phyloP scores from a whole-genome alignment of 768 basidiomycete species.

The Suillus plorans region DNA sequence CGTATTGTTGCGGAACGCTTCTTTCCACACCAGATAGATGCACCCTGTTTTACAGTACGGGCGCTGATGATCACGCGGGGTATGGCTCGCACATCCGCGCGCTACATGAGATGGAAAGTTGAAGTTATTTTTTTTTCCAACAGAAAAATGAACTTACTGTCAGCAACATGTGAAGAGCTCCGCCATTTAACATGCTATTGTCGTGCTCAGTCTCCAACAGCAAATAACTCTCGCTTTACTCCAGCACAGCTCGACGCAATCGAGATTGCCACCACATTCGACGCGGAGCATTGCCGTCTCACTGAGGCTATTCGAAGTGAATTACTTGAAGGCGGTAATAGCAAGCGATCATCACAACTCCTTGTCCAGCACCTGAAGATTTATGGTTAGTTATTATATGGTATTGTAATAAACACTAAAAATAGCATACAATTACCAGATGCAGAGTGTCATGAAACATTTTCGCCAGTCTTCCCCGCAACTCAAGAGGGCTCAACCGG shows the following conservation, averaged over 20 bases:
- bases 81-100: neutral
- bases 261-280: slow-evolving; percentile 36
- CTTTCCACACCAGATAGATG: neutral
- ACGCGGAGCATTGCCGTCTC: slow-evolving; percentile 27
- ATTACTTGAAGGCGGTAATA: slow-evolving; percentile 23
- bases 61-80: neutral
- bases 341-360: slow-evolving; percentile 39
- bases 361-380: slow-evolving; percentile 32
- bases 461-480: neutral
- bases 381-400: slow-evolving; percentile 33
- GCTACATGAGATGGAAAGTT: neutral
- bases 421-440: neutral
- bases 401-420: neutral
- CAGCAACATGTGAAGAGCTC: slow-evolving; percentile 1
- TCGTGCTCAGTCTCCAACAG: neutral
- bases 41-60: neutral
- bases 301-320: slow-evolving; percentile 24
- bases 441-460: neutral
- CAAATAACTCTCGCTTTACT: neutral
- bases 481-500: neutral
- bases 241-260: slow-evolving; percentile 32
- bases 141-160: slow-evolving; percentile 1
- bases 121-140: neutral
- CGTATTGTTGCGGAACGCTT: slow-evolving; percentile 2
- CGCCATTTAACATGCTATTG: neutral